These are phyloP conservation scores for Hibiscus mutabilis DNA, from an alignment of 345 rosid species.

Conservation along the genomic window DNA sequence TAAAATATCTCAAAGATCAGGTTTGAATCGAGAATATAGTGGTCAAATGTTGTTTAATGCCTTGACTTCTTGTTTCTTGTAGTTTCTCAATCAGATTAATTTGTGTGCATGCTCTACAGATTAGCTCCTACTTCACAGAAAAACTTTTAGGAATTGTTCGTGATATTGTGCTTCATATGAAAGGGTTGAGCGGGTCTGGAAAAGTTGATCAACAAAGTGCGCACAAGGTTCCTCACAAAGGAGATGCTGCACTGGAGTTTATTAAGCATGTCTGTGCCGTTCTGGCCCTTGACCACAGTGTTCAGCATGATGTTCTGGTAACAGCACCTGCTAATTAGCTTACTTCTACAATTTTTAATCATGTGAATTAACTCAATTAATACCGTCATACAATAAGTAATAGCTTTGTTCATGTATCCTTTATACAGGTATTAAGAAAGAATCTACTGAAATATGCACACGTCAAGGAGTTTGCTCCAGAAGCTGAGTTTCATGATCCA, in stretches of 20 bases:
- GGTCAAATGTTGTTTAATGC: neutral
- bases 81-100: constrained; percentile 1
- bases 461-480: neutral
- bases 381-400: neutral
- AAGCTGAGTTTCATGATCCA: constrained; percentile 24
- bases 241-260: constrained; percentile 72
- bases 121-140: constrained; percentile 55
- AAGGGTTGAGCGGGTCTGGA: constrained; percentile 36
- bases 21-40: constrained; percentile 25
- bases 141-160: constrained; percentile 61
- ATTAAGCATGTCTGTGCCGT: constrained; percentile 75
- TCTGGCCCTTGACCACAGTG: constrained; percentile 74
- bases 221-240: constrained; percentile 22
- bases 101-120: constrained; percentile 36
- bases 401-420: neutral
- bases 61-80: constrained; percentile 7
- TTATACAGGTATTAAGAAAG: constrained; percentile 64
- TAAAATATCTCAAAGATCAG: constrained; percentile 65
- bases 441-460: constrained; percentile 43
- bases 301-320: constrained; percentile 88
- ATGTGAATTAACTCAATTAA: neutral
- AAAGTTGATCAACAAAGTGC: constrained; percentile 18
- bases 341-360: neutral
- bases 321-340: neutral
- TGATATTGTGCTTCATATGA: constrained; percentile 52